Conservation (phyloP, 371 early-diverging fungal species). For the Rhizopus arrhizus region DNA sequence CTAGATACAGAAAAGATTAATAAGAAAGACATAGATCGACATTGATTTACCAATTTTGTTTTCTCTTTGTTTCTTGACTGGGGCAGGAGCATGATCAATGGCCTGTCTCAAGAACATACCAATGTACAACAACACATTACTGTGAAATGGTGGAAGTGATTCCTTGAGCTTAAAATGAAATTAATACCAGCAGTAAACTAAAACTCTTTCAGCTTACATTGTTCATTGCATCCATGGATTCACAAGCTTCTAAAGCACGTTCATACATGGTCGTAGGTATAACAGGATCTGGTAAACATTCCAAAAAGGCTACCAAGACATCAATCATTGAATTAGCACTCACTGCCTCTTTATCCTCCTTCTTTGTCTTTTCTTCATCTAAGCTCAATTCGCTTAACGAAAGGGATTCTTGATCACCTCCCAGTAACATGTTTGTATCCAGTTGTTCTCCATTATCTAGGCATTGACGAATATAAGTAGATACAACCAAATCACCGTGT, state of each 20-base stretch:
- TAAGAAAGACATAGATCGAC: neutral
- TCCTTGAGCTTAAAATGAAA: conserved; percentile 25
- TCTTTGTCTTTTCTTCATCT: conserved; percentile 11
- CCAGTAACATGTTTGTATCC: conserved; percentile 57
- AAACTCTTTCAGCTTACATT: conserved; percentile 37
- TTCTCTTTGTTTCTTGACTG: conserved; percentile 34
- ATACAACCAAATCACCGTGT: conserved; percentile 67
- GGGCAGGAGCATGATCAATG: conserved; percentile 45
- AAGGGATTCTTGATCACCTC: conserved; percentile 5
- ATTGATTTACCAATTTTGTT: conserved; percentile 47
- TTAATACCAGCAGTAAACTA: neutral
- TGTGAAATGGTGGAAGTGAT: conserved; percentile 46
- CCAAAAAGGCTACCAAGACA: conserved; percentile 72
- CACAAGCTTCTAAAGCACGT: conserved; percentile 65
- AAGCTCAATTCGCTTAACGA: conserved; percentile 6
- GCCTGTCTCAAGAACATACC: conserved; percentile 75
- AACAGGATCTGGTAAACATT: conserved; percentile 76
- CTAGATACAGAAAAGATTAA: conserved; percentile 20
- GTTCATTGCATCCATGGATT: conserved; percentile 44
- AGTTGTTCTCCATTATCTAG: conserved; percentile 81
- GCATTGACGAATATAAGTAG: conserved; percentile 75
- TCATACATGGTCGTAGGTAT: conserved; percentile 67
- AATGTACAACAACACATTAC: conserved; percentile 75
- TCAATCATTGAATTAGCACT: conserved; percentile 83
- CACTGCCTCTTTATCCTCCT: conserved; percentile 36